Conservation (phyloP, 2,329 filamentous ascomycete genomes). For the Paraphoma chrysanthemicola region DNA sequence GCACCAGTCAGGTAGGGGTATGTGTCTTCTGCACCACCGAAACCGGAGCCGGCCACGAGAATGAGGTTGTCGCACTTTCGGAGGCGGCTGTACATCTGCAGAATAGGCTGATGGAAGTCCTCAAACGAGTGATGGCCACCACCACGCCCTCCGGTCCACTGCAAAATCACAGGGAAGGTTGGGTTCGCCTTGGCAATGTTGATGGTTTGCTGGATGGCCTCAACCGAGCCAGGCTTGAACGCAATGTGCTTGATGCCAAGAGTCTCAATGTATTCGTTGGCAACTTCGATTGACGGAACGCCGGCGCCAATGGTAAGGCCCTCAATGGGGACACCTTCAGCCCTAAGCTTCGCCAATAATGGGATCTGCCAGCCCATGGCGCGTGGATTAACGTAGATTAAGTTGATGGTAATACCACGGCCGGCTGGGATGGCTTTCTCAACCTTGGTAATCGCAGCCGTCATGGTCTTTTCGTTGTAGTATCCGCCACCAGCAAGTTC, state of each 20-base stretch:
- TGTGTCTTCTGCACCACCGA: constrained; percentile 56
- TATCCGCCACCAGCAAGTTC: constrained; percentile 61
- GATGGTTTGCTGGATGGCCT: constrained; percentile 55
- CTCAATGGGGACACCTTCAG: constrained; percentile 56
- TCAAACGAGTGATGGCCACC: constrained; percentile 60
- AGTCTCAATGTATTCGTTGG: constrained; percentile 64
- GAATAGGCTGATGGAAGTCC: constrained; percentile 58
- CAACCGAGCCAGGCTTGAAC: constrained; percentile 57
- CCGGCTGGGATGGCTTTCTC: constrained; percentile 54
- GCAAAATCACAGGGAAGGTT: constrained; percentile 54
- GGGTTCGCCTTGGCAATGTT: constrained; percentile 57
- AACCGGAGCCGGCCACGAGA: constrained; percentile 57
- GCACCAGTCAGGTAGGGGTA: constrained; percentile 56
- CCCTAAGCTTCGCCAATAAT: constrained; percentile 55
- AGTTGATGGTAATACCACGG: constrained; percentile 60
- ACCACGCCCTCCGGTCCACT: constrained; percentile 60
- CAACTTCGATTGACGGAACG: constrained; percentile 57
- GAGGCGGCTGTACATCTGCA: constrained; percentile 55
- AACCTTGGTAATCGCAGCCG: constrained; percentile 55
- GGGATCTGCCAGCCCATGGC: constrained; percentile 62
- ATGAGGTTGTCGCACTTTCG: constrained; percentile 55
- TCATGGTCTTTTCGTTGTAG: constrained; percentile 54
- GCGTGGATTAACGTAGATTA: constrained; percentile 62
- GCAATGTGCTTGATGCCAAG: constrained; percentile 57
- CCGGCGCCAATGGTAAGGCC: constrained; percentile 58